phyloP scores from a whole-genome alignment of 2,329 filamentous ascomycete species.

The Talaromyces sp. region DNA sequence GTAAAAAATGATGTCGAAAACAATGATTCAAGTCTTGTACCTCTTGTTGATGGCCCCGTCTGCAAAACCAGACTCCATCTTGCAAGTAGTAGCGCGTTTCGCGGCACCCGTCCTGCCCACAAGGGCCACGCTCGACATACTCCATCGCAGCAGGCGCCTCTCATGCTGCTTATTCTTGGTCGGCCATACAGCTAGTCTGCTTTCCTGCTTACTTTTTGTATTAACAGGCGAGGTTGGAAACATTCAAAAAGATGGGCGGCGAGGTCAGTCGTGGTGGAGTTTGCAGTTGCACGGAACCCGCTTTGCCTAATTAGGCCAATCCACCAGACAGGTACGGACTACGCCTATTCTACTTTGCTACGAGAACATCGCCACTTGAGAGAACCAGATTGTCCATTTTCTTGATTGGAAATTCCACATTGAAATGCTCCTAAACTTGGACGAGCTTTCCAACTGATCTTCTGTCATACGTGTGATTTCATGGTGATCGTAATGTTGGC shows the following conservation, averaged over 20 bases:
- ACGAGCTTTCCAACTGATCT: constrained; percentile 18
- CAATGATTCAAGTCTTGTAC: constrained; percentile 36
- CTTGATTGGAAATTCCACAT: constrained; percentile 11
- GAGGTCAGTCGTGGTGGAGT: neutral
- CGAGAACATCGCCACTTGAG: neutral
- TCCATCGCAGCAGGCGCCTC: constrained; percentile 27
- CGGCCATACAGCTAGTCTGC: neutral
- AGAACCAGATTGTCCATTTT: neutral
- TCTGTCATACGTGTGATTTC: constrained; percentile 25
- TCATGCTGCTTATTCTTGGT: constrained; percentile 4
- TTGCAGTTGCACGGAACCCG: constrained; percentile 3
- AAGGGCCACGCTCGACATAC: constrained; percentile 43
- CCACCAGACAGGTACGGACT: neutral
- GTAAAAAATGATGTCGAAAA: no score
- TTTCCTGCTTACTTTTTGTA: neutral
- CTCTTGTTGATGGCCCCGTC: constrained; percentile 73
- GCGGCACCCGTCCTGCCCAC: constrained; percentile 61
- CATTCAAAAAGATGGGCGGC: neutral
- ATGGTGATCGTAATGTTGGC: constrained; percentile 26
- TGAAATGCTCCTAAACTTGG: neutral
- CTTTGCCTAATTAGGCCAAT: constrained; percentile 11
- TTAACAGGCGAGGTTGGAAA: neutral
- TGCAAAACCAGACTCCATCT: constrained; percentile 72
- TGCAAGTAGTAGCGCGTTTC: constrained; percentile 67
- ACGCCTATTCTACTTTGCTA: neutral